Base-by-base conservation (phyloP, 768 basidiomycete species). In the Candolleomyces eurysporus region DNA sequence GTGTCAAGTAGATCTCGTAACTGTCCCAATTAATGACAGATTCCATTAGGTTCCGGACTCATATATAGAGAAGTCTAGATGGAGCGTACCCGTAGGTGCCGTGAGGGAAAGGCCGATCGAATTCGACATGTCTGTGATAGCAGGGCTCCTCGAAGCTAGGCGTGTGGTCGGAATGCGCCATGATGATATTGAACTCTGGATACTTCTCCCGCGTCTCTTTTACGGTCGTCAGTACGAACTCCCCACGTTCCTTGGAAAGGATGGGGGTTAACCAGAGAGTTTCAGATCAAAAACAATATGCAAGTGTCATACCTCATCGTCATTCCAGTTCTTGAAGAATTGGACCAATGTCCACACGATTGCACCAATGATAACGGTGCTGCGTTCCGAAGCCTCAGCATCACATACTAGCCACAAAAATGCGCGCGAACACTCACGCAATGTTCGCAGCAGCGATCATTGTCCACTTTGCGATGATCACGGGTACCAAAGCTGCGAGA, bases 51-150 rank as follows among this genome's bases (percentile, higher is more conserved):
- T 4, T 26, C 26, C 2, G 4, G 26, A 26, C 26, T 26, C 4
- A 26, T 26, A 26, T 2, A 26, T 26, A 26, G 26, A 26, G 26
- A 2, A 26, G 26, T 26, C 26, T 26, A 26, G 26, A 26, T 4
- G 26, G 26, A 26, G 26, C 42, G 42, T 48, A 58, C 22, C 57
- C 57, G 48, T 48, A 58, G 9, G 57, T 58, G 5, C 57, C 57
- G 3, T 31, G 30, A 5, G 57, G 57, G 22, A 22, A 42, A 16
- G 57, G 57, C 16, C 57, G 57, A 13, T 58, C 57, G 11, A 48
- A 58, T 48, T 58, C 57, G 31, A 58, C 57, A 48, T 58, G 57
- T 5, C 13, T 31, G 46, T 58, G 57, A 32, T 58, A 50, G 43
- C 48, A 50, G n/a, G 48, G 48, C 22, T 46, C 42, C 19, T 58